Evolutionary conservation across 371 early-diverging fungal species (phyloP), one percentile per base, ranked within the genome.

Genomic region (Mucor irregularis): DNA sequence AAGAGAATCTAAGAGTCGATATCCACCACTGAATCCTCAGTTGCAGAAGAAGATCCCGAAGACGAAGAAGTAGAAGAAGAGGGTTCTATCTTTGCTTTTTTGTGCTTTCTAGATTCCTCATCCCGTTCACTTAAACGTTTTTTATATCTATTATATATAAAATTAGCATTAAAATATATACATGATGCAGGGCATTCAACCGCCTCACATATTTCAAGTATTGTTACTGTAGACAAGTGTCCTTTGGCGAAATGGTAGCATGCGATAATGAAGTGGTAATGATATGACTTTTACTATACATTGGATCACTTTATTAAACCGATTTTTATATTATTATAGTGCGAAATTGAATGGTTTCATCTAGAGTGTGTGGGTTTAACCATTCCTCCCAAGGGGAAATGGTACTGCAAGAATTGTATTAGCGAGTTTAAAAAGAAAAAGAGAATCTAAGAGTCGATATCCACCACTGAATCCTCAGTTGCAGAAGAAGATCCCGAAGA

Each of bases 231-330:
- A 81, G 85, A 33, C 92, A 93, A 64, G 95, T 98, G 5, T 95
- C 96, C 4, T 97, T 84, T 73, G 98, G 98, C 17, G 93, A 95
- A 59, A 98, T 98, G 98, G 90, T 98, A 47, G 98, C 91, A 8
- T 97, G 98, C 64, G 98, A 97, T 66, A 92, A 93, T 59, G 85
- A 81, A 26, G 91, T 92, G 55, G 92, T 92, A 83, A 66, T 79
- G 19, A 4, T 43, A 13, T 24, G 25, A 24, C 56, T 14, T 21
- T 59, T 48, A 37, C 17, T 53, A 13, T 7, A 21, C 14, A n/a
- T 29, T 17, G 24, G n/a, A n/a, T n/a, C n/a, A 13, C 24, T 14
- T 14, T 43, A n/a, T 43, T n/a, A 25, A 43, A 24, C n/a, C n/a
- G n/a, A n/a, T n/a, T n/a, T 37, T 16, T 37, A 19, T 21, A 39